A percentile compares a stretch with the other conserved stretches of the same genome.
Conservation (phyloP, 371 early-diverging fungal genomes). For the Massospora cicadina region DNA sequence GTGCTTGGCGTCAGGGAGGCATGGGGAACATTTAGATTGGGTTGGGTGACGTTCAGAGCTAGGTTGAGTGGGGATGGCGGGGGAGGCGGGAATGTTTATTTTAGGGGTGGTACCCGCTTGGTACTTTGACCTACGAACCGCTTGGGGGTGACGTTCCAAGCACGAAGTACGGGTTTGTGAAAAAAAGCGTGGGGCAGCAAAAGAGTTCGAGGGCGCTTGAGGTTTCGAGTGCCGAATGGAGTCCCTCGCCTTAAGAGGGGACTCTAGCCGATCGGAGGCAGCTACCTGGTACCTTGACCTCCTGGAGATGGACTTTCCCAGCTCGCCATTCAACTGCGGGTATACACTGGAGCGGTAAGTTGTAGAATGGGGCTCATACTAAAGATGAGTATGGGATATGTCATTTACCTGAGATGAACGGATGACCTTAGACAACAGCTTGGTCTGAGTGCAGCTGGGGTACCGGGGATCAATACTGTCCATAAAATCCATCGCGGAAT, state of each 20-base stretch:
- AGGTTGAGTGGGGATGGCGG: not conserved
- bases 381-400: not conserved
- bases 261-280: not conserved
- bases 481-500: slow-evolving; percentile 1
- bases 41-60: not conserved
- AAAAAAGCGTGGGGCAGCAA: not conserved
- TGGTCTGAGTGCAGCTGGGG: slow-evolving; percentile 5
- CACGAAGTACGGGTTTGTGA: not conserved
- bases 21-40: not conserved
- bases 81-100: not conserved
- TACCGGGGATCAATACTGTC: slow-evolving; percentile 7
- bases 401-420: slow-evolving; percentile 7
- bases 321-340: not conserved
- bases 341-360: slow-evolving; percentile 1
- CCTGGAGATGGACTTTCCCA: not conserved
- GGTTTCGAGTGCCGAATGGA: not conserved
- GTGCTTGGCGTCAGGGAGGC: not conserved
- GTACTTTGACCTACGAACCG: slow-evolving; percentile 1
- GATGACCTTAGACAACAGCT: slow-evolving; percentile 7
- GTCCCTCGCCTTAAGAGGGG: not conserved
- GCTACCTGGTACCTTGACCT: not conserved
- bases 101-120: slow-evolving; percentile 3
- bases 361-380: not conserved
- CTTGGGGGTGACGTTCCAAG: not conserved
- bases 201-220: not conserved